phyloP scores from a whole-genome alignment of 352 stramenopile species.

The Phytopythium cucurbitacearum region DNA sequence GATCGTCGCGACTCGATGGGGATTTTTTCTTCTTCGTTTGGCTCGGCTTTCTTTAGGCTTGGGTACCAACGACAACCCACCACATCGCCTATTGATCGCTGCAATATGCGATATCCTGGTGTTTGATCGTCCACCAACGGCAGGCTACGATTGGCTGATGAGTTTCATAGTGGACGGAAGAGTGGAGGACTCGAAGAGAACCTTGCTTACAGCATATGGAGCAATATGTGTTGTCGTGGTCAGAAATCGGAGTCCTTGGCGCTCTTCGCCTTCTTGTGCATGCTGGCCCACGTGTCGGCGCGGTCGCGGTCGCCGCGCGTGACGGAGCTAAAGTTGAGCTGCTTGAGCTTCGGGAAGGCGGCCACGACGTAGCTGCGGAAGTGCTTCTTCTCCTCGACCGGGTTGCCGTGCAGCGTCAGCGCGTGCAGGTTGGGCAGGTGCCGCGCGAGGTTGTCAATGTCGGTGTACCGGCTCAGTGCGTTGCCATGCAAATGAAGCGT shows the following conservation, averaged over 20 bases:
- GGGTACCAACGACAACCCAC: too few relatives aligned
- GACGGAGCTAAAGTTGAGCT: constrained; percentile 77
- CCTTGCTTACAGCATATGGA: too few relatives aligned
- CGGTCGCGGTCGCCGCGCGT: constrained; percentile 61
- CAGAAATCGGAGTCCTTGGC: not conserved
- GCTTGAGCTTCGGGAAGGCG: constrained; percentile 51
- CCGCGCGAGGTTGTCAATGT: constrained; percentile 47
- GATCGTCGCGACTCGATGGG: not conserved
- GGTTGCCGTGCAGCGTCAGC: constrained; percentile 79
- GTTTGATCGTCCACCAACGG: too few relatives aligned
- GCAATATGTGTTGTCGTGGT: not conserved
- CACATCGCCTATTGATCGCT: too few relatives aligned
- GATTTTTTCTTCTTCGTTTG: too few relatives aligned
- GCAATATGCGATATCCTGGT: too few relatives aligned
- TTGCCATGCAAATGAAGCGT: constrained; percentile 81
- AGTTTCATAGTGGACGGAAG: too few relatives aligned
- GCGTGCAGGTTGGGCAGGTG: constrained; percentile 51
- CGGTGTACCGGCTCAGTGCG: constrained; percentile 46
- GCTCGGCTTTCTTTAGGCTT: too few relatives aligned
- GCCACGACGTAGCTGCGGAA: constrained; percentile 82
- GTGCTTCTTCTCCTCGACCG: constrained; percentile 83
- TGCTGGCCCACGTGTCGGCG: constrained; percentile 61
- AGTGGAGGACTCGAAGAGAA: too few relatives aligned
- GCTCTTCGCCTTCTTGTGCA: constrained; percentile 50
- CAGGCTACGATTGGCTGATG: too few relatives aligned